Evolutionary conservation across 176 grass and related monocot genomes (phyloP).

Genomic region (Zea luxurians): DNA sequence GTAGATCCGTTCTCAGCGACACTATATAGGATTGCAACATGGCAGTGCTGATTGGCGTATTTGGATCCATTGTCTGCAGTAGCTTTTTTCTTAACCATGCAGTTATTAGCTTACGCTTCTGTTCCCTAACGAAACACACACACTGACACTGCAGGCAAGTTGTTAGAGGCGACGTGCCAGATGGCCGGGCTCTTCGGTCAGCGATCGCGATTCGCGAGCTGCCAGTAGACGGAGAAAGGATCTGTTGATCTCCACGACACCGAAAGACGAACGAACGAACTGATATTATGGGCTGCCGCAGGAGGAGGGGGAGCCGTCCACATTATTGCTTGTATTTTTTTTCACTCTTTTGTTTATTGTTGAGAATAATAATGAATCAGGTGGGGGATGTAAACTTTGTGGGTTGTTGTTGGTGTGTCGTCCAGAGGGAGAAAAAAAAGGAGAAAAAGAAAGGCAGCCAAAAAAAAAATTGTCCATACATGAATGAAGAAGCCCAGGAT

Average conservation of each 20-base stretch:
- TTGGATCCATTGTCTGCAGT: too few relatives aligned
- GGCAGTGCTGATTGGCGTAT: too few relatives aligned
- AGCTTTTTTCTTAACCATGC: too few relatives aligned
- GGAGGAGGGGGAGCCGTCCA: constrained; percentile 38
- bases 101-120: constrained; percentile 7
- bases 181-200: constrained; percentile 62
- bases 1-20: too few relatives aligned
- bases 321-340: constrained; percentile 39
- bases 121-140: constrained; percentile 20
- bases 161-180: constrained; percentile 67
- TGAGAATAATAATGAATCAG: constrained; percentile 35
- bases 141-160: constrained; percentile 50
- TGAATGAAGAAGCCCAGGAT: constrained; percentile 32
- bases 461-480: constrained; percentile 49
- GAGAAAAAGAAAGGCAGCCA: background rate
- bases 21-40: too few relatives aligned
- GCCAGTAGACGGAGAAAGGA: constrained; percentile 51
- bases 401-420: constrained; percentile 42
- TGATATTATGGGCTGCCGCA: constrained; percentile 29
- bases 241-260: constrained; percentile 10
- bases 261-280: constrained; percentile 32
- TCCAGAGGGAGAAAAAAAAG: background rate
- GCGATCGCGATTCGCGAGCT: constrained; percentile 57
- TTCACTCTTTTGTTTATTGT: constrained; percentile 25
- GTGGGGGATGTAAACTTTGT: constrained; percentile 42